Evolutionary conservation across 2,329 filamentous ascomycete genomes (phyloP).

Genomic region (Monilinia fructigena): DNA sequence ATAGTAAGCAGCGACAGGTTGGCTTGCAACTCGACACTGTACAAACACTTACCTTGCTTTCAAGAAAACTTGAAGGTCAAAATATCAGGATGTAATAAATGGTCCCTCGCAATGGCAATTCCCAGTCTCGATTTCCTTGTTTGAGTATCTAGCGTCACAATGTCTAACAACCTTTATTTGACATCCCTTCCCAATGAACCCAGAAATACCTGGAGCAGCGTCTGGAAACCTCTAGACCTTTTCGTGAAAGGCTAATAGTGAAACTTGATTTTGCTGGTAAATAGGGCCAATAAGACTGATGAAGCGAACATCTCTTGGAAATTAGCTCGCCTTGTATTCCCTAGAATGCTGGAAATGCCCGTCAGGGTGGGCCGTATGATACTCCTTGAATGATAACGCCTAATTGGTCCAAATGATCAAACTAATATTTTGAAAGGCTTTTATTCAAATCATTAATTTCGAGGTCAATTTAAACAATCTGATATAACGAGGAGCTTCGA

Average conservation of each 20-base stretch:
- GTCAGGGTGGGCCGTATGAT: no score
- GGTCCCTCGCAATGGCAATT: background rate
- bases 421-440: no score
- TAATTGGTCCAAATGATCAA: no score
- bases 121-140: background rate
- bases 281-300: background rate
- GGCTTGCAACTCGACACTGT: background rate
- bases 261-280: background rate
- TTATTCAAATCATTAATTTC: no score
- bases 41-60: background rate
- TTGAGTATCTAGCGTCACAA: background rate
- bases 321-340: conserved; percentile 2
- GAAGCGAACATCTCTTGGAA: background rate
- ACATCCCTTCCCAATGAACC: background rate
- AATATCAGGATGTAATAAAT: background rate
- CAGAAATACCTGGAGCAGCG: background rate
- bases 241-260: background rate
- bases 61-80: background rate
- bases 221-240: background rate
- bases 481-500: no score
- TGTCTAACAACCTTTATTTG: background rate
- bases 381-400: no score
- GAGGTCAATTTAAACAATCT: no score
- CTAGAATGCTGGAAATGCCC: background rate
- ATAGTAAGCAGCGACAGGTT: background rate